A percentile compares a stretch with the other conserved stretches of the same genome.
phyloP scores from a whole-genome alignment of 2,329 filamentous ascomycete species.

The Tolypocladium ophioglossoides region DNA sequence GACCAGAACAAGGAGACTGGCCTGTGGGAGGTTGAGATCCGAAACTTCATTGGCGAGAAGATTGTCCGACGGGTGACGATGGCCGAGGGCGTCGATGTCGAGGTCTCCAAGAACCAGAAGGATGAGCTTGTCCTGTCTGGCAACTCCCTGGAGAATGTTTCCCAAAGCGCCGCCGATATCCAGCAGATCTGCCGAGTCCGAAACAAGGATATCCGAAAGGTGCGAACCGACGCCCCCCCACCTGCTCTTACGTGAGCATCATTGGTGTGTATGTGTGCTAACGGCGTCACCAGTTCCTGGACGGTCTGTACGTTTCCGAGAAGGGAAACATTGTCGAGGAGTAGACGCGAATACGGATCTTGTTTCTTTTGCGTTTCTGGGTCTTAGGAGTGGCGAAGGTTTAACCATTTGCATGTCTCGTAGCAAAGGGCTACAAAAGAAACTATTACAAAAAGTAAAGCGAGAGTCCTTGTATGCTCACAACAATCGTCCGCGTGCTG shows the following conservation, averaged over 20 bases:
- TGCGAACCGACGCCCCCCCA: slow-evolving; percentile 24
- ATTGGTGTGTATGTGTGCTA: slow-evolving; percentile 6
- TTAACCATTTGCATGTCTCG: slow-evolving; percentile 49
- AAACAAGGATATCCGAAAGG: slow-evolving; percentile 99
- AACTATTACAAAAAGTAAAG: slow-evolving; percentile 25
- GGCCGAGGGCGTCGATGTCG: slow-evolving; percentile 82
- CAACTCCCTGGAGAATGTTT: slow-evolving; percentile 95
- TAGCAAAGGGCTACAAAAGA: slow-evolving; percentile 39
- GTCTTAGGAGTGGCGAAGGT: slow-evolving; percentile 53
- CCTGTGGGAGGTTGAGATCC: slow-evolving; percentile 88
- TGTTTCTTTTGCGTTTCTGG: slow-evolving; percentile 50
- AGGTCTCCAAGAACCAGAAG: slow-evolving; percentile 87
- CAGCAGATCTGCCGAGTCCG: slow-evolving; percentile 99
- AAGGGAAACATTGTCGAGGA: slow-evolving; percentile 85
- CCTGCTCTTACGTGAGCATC: background rate
- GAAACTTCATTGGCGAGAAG: slow-evolving; percentile 99
- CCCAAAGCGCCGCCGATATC: slow-evolving; percentile 96
- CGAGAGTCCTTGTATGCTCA: slow-evolving; percentile 15
- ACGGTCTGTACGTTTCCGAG: slow-evolving; percentile 99
- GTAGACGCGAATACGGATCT: slow-evolving; percentile 33
- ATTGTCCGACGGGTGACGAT: slow-evolving; percentile 87
- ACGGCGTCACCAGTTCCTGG: slow-evolving; percentile 66
- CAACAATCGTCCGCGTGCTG: background rate
- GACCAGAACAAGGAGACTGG: slow-evolving; percentile 92
- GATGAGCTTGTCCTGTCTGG: slow-evolving; percentile 89